Conservation (phyloP, 1,284 basidiomycete genomes). For the Marasmius tenuissimus region DNA sequence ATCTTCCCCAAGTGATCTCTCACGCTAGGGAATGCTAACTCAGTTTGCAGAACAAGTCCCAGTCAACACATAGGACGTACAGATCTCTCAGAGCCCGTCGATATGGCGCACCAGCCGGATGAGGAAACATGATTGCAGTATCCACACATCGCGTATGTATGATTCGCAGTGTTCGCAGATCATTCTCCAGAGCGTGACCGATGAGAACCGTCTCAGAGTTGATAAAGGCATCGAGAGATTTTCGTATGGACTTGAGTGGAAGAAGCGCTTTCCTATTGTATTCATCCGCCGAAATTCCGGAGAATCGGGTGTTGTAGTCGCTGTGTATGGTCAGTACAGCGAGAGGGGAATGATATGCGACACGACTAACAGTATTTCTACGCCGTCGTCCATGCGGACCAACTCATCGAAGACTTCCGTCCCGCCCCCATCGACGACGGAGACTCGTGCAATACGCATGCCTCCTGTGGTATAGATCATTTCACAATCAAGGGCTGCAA, state of each 20-base stretch:
- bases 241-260: constrained; percentile 65
- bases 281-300: constrained; percentile 72
- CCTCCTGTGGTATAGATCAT: constrained; percentile 93
- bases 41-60: not conserved
- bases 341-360: not conserved
- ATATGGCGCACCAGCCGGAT: constrained; percentile 76
- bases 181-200: constrained; percentile 88
- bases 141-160: constrained; percentile 83
- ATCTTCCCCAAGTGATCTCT: constrained; percentile 67
- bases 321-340: constrained; percentile 37
- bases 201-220: constrained; percentile 80
- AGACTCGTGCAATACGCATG: constrained; percentile 83
- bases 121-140: constrained; percentile 83
- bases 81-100: constrained; percentile 77
- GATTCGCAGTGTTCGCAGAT: constrained; percentile 83
- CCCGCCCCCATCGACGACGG: constrained; percentile 78
- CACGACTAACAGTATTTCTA: constrained; percentile 69
- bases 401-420: constrained; percentile 78
- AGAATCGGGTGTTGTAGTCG: constrained; percentile 90
- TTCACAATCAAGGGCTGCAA: constrained; percentile 88
- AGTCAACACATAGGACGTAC: constrained; percentile 36
- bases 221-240: constrained; percentile 68
- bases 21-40: not conserved
- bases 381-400: constrained; percentile 75
- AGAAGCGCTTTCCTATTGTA: constrained; percentile 57